Evolutionary conservation across 805 yeast genomes (phyloP), one percentile per base, ranked within the genome.

Genomic region (Saccharomyces kudriavzevii): DNA sequence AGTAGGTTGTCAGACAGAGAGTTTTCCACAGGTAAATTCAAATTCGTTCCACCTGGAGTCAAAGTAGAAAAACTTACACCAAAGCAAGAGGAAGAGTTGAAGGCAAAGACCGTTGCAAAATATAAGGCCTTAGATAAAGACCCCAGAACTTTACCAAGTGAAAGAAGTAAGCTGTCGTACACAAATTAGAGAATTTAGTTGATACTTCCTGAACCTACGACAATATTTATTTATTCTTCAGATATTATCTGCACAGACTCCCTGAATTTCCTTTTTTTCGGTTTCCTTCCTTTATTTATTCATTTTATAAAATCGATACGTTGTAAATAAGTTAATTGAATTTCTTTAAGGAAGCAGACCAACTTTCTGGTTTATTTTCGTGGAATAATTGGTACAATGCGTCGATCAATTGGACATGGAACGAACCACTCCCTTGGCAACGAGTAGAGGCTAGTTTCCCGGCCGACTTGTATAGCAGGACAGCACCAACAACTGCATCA

Each of bases 11-110:
- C 89, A 30, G 99, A 94, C 69, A 78, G 96, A 61, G 96, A 92
- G 60, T 92, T 94, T 74, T 97, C 95, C 1, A 82, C 87, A 60
- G 99, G 99, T 30, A 82, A 84, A 61, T 90, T 91, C 70, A 78
- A 77, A 53, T 94, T 94, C 71, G 86, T 89, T 43, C 82, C 91
- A 10, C 96, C 97, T 11, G 81, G 85, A 67, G 83, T 83, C 66
- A 79, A 84, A 3, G 95, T 92, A 49, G 82, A 79, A 59, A 87
- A 85, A 22, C 75, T 90, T 60, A 81, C 89, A 0, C 70, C 73
- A 46, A 81, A 80, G 49, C 90, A 89, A 70, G 86, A 81, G 62
- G 74, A 72, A 48, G 76, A 74, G 50, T 73, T 85, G 66, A 74
- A 74, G 53, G 70, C 72, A 40, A 74, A 72, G 53, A 84, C 82